Evolutionary conservation across 257 asterid genomes (phyloP).

Genomic region (Solanum commersonii): DNA sequence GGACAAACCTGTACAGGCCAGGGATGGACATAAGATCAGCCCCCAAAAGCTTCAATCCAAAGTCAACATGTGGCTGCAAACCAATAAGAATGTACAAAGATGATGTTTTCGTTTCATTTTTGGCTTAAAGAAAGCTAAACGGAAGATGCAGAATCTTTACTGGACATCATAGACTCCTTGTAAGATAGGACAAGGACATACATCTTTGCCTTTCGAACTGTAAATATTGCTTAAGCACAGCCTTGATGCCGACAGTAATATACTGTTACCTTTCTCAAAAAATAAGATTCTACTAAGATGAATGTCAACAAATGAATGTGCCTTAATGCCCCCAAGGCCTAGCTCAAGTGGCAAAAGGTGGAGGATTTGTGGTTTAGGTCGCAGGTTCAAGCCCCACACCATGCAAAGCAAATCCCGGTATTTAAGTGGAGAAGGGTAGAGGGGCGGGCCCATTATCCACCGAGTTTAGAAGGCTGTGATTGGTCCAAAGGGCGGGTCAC

Average conservation of each 20-base stretch:
- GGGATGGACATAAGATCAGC: slow-evolving; percentile 99
- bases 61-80: slow-evolving; percentile 92
- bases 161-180: background rate
- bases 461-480: too few species aligned
- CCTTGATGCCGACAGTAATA: background rate
- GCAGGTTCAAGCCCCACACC: too few species aligned
- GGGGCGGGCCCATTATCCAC: too few species aligned
- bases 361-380: too few species aligned
- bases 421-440: too few species aligned
- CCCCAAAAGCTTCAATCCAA: slow-evolving; percentile 77
- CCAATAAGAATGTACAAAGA: slow-evolving; percentile 5
- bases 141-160: background rate
- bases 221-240: background rate
- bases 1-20: slow-evolving; percentile 67
- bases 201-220: background rate
- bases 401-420: too few species aligned
- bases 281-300: slow-evolving; percentile 5
- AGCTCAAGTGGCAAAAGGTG: too few species aligned
- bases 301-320: background rate
- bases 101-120: background rate
- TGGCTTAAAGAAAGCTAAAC: background rate
- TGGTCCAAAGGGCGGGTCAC: too few species aligned
- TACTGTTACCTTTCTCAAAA: background rate
- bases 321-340: background rate
- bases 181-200: background rate